Base-by-base conservation (phyloP, 179 eudicot genomes). In the Gypsophila paniculata region DNA sequence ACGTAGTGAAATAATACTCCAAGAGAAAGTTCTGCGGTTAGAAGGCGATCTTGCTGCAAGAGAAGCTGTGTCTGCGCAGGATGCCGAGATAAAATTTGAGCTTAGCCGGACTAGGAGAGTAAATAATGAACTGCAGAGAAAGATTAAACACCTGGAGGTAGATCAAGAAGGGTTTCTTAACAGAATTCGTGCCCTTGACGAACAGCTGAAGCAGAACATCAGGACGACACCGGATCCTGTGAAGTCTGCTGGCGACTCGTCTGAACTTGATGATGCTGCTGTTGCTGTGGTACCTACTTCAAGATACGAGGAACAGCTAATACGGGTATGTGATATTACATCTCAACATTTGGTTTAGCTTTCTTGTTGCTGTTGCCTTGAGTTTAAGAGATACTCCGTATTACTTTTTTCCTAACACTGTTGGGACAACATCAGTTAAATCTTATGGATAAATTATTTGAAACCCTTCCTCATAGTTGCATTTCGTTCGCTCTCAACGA, bases 11-110 rank as follows among this genome's bases (percentile, higher is more conserved):
- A 69, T 77, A 68, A 79, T 73, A 21, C 74, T 88, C 61, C 90
- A 87, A 79, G 96, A 90, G 81, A 89, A 87, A 83, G 68, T 88
- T 75, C 61, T 66, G 77, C 80, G 83, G 65, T 68, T 86, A 80
- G 91, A 91, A 82, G 82, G 84, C 42, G 93, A 86, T 78, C 69
- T 84, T 70, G 75, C 78, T 34, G 88, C 81, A 61, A 85, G 79
- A 77, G 88, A 85, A 81, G 86, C 79, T 64, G 36, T 81, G 6
- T 77, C 67, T 72, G 74, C 74, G 4, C 84, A 88, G 73, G 85
- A 87, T 73, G 87, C 86, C 23, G 89, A 90, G 76, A 76, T 90
- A 57, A 85, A 76, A 75, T 73, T 83, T 79, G 94, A 92, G 78
- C 81, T 92, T 19, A 74, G 71, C 44, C 77, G 80, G 73, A 52